Base-by-base conservation (phyloP, 2,329 filamentous ascomycete species). In the Lomentospora prolificans region DNA sequence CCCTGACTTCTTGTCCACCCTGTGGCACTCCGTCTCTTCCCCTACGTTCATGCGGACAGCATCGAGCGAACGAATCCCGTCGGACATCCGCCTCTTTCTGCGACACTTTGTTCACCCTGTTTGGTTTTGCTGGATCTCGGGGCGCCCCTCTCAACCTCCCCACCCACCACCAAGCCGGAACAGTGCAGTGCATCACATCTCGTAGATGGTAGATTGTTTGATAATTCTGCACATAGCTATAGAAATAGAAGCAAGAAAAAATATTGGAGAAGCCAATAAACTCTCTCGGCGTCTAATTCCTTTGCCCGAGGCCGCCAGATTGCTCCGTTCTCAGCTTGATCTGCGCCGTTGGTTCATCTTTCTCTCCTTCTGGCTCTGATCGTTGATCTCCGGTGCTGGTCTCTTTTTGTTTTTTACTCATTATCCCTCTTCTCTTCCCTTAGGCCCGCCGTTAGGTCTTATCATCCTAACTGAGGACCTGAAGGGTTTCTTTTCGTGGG, bases 331-430 rank as follows among this genome's bases (percentile, higher is more conserved):
- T 14, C 41, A n/a, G 25, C 3, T n/a, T 50, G 55, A 31, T 48
- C 19, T 58, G 46, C 22, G 22, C 46, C 33, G 52, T 24, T 25
- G 44, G 52, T 25, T 46, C 10, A 30, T 52, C 24, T 57, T 33
- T n/a, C 24, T 44, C 31, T 22, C 28, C 31, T 28, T n/a, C 39
- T 30, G 33, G 53, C 25, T 50, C n/a, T 50, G 39, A 48, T 55
- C 31, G 36, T 24, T 24, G 55, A 57, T 50, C 50, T 48, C 27
- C 44, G 48, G n/a, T 33, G 7, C 30, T 58, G n/a, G n/a, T 33
- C n/a, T 41, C 22, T 46, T 31, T 33, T 19, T 55, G 24, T 58
- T 46, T 51, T 10, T 57, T 55, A 27, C 24, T 48, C 36, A 14
- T n/a, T 41, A 24, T 28, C 22, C 24, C 27, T 50, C 10, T 53